Conservation (phyloP, 1,284 basidiomycete species). For the Heterobasidion parviporum region DNA sequence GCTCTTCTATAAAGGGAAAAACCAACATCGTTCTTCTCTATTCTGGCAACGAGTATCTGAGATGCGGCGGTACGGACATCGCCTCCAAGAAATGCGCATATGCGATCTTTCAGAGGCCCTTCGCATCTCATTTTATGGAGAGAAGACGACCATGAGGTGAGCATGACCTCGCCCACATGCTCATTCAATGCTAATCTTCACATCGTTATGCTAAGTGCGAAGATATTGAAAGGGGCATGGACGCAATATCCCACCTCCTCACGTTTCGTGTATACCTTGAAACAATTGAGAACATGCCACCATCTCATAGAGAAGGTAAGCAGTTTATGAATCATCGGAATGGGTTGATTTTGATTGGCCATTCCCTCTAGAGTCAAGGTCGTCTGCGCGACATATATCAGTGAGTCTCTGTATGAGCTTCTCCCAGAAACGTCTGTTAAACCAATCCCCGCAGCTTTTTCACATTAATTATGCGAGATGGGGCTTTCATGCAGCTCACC, state of each 20-base stretch:
- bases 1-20: constrained; percentile 72
- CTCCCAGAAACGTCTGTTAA: constrained; percentile 2
- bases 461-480: constrained; percentile 54
- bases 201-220: constrained; percentile 26
- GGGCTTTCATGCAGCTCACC: constrained; percentile 61
- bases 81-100: constrained; percentile 37
- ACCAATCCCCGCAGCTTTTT: constrained; percentile 38
- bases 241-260: constrained; percentile 38
- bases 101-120: constrained; percentile 36
- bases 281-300: constrained; percentile 25
- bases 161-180: constrained; percentile 9
- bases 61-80: constrained; percentile 44
- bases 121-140: constrained; percentile 51
- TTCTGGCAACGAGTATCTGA: constrained; percentile 65
- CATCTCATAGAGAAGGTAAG: constrained; percentile 38
- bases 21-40: constrained; percentile 64
- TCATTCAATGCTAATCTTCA: neutral
- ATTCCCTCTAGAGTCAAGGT: constrained; percentile 35
- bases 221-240: constrained; percentile 51
- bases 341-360: neutral
- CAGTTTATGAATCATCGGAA: neutral
- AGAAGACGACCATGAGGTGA: constrained; percentile 34
- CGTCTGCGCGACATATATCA: constrained; percentile 38
- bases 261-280: constrained; percentile 25
- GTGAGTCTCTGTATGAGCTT: constrained; percentile 25